Evolutionary conservation across 495 filamentous ascomycete species (phyloP), one percentile per base, ranked within the genome.

Genomic region (Platismatia glauca): DNA sequence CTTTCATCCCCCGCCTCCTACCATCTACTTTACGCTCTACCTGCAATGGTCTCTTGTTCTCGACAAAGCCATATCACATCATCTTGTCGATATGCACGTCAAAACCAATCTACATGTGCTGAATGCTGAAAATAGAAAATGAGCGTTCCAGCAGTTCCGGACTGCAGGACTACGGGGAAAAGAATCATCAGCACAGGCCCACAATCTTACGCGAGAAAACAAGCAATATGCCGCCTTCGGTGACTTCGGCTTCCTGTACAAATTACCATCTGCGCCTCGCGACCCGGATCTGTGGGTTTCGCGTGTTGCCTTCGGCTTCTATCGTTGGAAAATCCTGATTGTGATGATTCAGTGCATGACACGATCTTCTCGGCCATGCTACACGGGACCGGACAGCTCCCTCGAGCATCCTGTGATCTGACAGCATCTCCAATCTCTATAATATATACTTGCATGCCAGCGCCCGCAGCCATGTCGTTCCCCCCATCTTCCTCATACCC

Each of bases 391-490:
- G 59, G 24, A 24, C 18, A 61, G 18, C 18, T 7, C 24, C 34
- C 3, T 18, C n/a, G 22, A 55, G 5, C 2, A 31, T 61, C 27
- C 16, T 27, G n/a, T 16, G 9, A 43, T 22, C 46, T 39, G 22
- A 7, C 31, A 31, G 48, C n/a, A 55, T 12, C 24, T 31, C 18
- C 12, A 18, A n/a, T n/a, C n/a, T n/a, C n/a, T n/a, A n/a, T n/a
- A n/a, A 48, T 61, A 61, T 61, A 61, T 53, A 61, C 8, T 20
- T 61, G 59, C 59, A 41, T 33, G 34, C 35, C 35, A 7, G 4
- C 35, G 33, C 29, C 31, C 46, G 52, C 11, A 20, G n/a, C 8
- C 4, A 15, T 39, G 31, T 53, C 15, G 1, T 4, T 27, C 1
- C 3, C 50, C 1, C 8, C 7, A 9, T 41, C 16, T n/a, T 34